phyloP scores from a whole-genome alignment of 2,329 filamentous ascomycete genomes.

The Penicillium sp. region DNA sequence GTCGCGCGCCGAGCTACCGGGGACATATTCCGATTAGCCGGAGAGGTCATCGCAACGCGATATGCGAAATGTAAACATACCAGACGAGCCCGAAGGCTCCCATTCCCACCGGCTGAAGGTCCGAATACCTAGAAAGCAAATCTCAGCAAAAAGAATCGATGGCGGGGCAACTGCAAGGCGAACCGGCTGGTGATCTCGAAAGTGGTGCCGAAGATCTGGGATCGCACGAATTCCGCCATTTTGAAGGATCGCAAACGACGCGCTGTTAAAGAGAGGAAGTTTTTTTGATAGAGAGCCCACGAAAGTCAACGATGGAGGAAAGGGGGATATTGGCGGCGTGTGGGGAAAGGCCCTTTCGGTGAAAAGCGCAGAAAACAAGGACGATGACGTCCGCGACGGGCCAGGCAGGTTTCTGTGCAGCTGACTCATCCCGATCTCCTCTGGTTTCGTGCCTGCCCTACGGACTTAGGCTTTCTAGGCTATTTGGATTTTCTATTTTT shows the following conservation, averaged over 20 bases:
- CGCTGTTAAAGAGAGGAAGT: constrained; percentile 3
- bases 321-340: constrained; percentile 10
- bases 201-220: constrained; percentile 98
- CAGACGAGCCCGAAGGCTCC: constrained; percentile 97
- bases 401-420: constrained; percentile 19
- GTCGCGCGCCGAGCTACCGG: constrained; percentile 83
- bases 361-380: constrained; percentile 28
- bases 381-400: constrained; percentile 34
- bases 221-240: constrained; percentile 99
- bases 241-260: constrained; percentile 37
- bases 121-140: constrained; percentile 71
- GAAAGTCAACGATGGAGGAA: neutral
- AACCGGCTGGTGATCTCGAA: constrained; percentile 99
- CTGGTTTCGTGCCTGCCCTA: neutral
- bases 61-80: constrained; percentile 54
- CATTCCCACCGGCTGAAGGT: constrained; percentile 98
- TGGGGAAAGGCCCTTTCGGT: constrained; percentile 30
- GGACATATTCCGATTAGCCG: constrained; percentile 16
- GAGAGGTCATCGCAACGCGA: neutral
- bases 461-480: neutral
- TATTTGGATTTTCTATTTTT: neutral
- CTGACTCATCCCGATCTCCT: constrained; percentile 15
- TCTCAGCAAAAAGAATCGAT: neutral
- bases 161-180: constrained; percentile 7
- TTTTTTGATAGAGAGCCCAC: neutral